Percentiles rank a stretch among this genome's conserved stretches.
Evolutionary conservation across 768 basidiomycete genomes (phyloP).

Genomic region (Russula emetica): DNA sequence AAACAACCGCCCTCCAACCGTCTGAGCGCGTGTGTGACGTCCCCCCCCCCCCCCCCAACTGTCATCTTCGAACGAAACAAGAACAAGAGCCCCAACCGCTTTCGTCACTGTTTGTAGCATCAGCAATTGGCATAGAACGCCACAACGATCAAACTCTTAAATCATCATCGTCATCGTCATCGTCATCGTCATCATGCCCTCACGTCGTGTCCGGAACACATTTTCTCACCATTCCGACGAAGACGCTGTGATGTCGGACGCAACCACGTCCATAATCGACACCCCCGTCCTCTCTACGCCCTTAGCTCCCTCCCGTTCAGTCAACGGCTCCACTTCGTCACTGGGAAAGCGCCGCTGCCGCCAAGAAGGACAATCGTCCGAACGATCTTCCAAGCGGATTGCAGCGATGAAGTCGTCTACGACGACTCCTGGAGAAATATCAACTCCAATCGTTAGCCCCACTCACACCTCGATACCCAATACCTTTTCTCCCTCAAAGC

Average conservation of each 20-base stretch:
- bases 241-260: slow-evolving; percentile 14
- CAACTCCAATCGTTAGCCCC: neutral
- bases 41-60: neutral
- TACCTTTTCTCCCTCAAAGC: neutral
- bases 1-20: neutral
- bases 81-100: neutral
- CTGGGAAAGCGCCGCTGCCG: slow-evolving; percentile 9
- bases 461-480: neutral
- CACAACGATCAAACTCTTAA: too few species aligned
- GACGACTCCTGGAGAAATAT: neutral
- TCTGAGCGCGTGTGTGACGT: slow-evolving; percentile 4
- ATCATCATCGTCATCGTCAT: too few species aligned
- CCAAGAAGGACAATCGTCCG: neutral
- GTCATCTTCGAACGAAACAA: neutral
- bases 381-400: neutral
- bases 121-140: too few species aligned
- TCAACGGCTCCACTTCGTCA: neutral
- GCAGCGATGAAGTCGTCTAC: neutral
- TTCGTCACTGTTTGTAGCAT: too few species aligned
- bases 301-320: neutral
- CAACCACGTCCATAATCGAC: neutral
- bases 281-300: neutral
- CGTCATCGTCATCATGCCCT: neutral
- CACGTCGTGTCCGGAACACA: slow-evolving; percentile 14
- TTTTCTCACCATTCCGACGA: neutral